phyloP scores from a whole-genome alignment of 2,329 filamentous ascomycete species.

The Trichoderma endophyticum region DNA sequence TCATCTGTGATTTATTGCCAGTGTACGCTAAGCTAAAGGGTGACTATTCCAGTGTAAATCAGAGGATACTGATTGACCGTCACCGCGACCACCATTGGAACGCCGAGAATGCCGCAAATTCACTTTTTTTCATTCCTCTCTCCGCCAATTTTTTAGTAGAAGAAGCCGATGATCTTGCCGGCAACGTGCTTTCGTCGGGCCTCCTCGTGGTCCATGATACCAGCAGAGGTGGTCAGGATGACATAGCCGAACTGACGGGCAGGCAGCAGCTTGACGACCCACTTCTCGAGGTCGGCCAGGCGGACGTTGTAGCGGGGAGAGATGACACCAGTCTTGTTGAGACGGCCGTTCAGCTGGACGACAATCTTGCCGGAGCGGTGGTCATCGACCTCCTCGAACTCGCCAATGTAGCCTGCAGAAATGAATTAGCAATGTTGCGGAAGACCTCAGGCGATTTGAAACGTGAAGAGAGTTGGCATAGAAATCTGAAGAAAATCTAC shows the following conservation, averaged over 20 bases:
- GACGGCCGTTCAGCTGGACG: constrained; percentile 95
- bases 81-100: constrained; percentile 34
- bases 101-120: constrained; percentile 35
- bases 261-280: constrained; percentile 98
- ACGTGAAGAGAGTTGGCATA: constrained; percentile 43
- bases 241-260: constrained; percentile 99
- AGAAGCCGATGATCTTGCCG: constrained; percentile 99
- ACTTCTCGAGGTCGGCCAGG: constrained; percentile 97
- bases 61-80: constrained; percentile 36
- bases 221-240: constrained; percentile 96
- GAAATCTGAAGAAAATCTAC: constrained; percentile 93
- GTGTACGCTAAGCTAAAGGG: constrained; percentile 25
- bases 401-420: constrained; percentile 89
- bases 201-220: constrained; percentile 99
- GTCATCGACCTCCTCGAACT: constrained; percentile 99
- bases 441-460: constrained; percentile 76
- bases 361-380: constrained; percentile 99
- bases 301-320: constrained; percentile 99
- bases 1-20: constrained; percentile 34
- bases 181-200: constrained; percentile 97
- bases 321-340: constrained; percentile 99
- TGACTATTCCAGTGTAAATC: constrained; percentile 32
- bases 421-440: constrained; percentile 77
- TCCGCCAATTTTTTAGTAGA: constrained; percentile 67
- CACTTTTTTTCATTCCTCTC: constrained; percentile 22